Evolutionary conservation across 768 basidiomycete genomes (phyloP), one percentile per base, ranked within the genome.

Genomic region (Phanerochaete carnosa): DNA sequence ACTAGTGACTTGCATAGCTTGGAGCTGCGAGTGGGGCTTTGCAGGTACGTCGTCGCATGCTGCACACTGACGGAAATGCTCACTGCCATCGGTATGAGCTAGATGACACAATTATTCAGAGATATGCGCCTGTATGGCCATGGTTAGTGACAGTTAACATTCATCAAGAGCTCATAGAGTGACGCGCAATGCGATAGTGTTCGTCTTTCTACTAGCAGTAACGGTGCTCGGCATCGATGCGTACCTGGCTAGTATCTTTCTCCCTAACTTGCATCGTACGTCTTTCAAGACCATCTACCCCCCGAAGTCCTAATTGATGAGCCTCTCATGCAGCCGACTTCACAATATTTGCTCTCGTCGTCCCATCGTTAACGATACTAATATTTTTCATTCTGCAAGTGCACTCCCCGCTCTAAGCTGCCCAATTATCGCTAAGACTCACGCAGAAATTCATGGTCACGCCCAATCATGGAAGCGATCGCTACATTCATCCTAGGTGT

Each of bases 221-320:
- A 77, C 80, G 29, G 86, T 90, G 37, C 80, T 93, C 3, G 91
- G 91, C 11, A 70, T 93, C 25, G 77, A 85, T 2, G 84, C 82
- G 13, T 83, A 90, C 72, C 84, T 92, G 65, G 89, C 86, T 1
- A 78, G 60, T 52, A 70, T 86, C 47, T 92, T 92, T 72, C 76
- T 91, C 29, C 88, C 91, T 0, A 72, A 77, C 49, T 70, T 86
- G 26, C 84, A 86, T 69, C 77, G 91, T 92, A 68, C 55, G 85
- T 66, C 16, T 56, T 33, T 45, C 39, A 22, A 55, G 28, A 35
- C 49, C 51, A 57, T 28, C 30, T 35, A 56, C 51, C 22, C 52
- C 39, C 29, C 39, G 35, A 26, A 49, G 30, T 57, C 49, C 51
- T 26, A 45, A 58, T 53, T 26, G 35, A n/a, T 53, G 29, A 23